phyloP scores from a whole-genome alignment of 371 early-diverging fungal species.

The Mucor plumbeus region DNA sequence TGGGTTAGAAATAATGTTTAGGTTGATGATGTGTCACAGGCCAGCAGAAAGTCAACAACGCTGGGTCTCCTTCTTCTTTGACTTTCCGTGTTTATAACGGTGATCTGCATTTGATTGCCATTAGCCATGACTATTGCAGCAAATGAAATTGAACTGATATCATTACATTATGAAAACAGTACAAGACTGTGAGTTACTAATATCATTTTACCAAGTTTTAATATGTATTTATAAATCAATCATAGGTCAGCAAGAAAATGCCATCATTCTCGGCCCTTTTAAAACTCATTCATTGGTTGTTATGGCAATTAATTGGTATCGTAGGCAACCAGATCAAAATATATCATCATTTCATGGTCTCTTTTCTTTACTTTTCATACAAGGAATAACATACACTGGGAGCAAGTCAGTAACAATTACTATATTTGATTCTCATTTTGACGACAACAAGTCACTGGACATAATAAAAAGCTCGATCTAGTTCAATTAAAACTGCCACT shows the following conservation, averaged over 20 bases:
- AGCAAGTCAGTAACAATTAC: no score
- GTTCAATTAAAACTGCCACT: not conserved
- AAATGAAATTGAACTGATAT: no score
- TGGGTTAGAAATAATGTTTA: slow-evolving; percentile 25
- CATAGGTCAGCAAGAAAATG: not conserved
- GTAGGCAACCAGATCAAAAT: not conserved
- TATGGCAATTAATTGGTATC: not conserved
- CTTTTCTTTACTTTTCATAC: not conserved
- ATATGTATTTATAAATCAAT: not conserved
- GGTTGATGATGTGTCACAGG: slow-evolving; percentile 35
- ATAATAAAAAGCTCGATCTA: not conserved
- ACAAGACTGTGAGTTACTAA: not conserved
- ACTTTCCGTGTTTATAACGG: slow-evolving; percentile 13
- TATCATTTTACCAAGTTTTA: no score
- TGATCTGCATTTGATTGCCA: not conserved
- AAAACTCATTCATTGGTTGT: not conserved
- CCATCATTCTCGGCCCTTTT: not conserved
- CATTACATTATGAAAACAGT: no score
- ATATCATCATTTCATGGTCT: not conserved
- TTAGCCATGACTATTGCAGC: no score
- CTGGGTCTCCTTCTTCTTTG: slow-evolving; percentile 1
- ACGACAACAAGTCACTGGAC: slow-evolving; percentile 6
- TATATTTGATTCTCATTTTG: not conserved
- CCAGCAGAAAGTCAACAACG: slow-evolving; percentile 2
- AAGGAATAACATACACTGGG: no score